phyloP scores from a whole-genome alignment of 441 rosid genomes.

The Macaranga tanarius region DNA sequence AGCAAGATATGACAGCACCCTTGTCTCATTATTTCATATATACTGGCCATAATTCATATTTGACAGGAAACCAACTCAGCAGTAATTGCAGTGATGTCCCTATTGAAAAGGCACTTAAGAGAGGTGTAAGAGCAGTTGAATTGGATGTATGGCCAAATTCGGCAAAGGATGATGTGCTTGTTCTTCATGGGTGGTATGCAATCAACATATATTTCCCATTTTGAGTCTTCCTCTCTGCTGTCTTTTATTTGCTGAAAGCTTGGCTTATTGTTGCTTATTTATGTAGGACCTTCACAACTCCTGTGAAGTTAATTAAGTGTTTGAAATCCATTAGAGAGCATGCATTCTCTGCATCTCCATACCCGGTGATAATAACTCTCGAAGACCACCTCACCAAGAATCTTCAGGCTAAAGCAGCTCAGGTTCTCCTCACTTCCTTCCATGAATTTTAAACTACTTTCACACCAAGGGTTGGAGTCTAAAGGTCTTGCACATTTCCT shows the following conservation, averaged over 20 bases:
- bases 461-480: background rate
- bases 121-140: constrained; percentile 83
- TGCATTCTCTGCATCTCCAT: constrained; percentile 71
- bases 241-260: background rate
- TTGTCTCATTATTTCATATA: constrained; percentile 77
- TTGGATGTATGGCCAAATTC: constrained; percentile 90
- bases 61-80: constrained; percentile 83
- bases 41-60: constrained; percentile 88
- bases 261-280: background rate
- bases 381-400: constrained; percentile 87
- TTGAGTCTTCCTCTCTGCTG: background rate
- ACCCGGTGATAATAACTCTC: constrained; percentile 78
- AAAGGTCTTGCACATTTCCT: constrained; percentile 4
- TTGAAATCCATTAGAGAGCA: constrained; percentile 60
- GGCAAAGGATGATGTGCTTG: constrained; percentile 53
- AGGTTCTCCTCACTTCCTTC: constrained; percentile 38
- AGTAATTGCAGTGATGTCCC: constrained; percentile 89
- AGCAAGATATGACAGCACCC: constrained; percentile 79
- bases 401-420: constrained; percentile 80
- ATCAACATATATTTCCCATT: background rate
- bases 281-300: constrained; percentile 77
- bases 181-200: constrained; percentile 78
- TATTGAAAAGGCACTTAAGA: constrained; percentile 58
- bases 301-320: constrained; percentile 71
- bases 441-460: background rate